These are phyloP conservation scores for Aeschynomene evenia DNA, from an alignment of 306 rosid species.

Conservation along the genomic window DNA sequence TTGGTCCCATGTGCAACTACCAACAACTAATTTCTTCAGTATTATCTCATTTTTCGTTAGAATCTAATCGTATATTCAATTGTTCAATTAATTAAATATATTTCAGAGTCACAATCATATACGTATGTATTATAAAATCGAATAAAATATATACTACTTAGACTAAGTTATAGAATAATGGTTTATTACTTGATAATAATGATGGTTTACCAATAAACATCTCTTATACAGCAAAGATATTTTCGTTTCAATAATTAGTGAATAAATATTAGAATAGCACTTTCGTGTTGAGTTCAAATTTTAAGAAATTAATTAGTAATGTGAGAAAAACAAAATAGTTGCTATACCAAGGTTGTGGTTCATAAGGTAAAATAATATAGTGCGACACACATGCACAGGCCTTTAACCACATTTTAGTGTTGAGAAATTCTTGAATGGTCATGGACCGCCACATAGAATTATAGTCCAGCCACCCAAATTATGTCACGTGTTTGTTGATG, in stretches of 20 bases:
- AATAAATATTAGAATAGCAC: not conserved
- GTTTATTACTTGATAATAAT: not conserved
- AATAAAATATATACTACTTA: not conserved
- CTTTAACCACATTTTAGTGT: too few relatives aligned
- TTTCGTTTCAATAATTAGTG: not conserved
- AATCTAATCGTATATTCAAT: conserved; percentile 32
- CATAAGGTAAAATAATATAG: too few relatives aligned
- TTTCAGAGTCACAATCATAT: not conserved
- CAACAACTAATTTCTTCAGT: not conserved
- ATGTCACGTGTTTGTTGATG: too few relatives aligned
- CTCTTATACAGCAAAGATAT: not conserved
- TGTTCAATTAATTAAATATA: conserved; percentile 8
- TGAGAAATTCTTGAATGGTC: too few relatives aligned
- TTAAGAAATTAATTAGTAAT: not conserved
- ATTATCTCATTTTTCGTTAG: conserved; percentile 25
- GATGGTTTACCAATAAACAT: not conserved
- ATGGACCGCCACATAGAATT: too few relatives aligned
- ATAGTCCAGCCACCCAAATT: too few relatives aligned
- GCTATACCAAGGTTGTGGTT: too few relatives aligned
- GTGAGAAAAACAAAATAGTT: not conserved
- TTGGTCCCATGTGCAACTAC: conserved; percentile 1
- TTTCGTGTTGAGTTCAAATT: not conserved
- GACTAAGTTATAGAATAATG: not conserved
- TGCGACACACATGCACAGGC: too few relatives aligned
- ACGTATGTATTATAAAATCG: not conserved